Evolutionary conservation across 768 basidiomycete species (phyloP).

Genomic region (Termitomyces sp.): DNA sequence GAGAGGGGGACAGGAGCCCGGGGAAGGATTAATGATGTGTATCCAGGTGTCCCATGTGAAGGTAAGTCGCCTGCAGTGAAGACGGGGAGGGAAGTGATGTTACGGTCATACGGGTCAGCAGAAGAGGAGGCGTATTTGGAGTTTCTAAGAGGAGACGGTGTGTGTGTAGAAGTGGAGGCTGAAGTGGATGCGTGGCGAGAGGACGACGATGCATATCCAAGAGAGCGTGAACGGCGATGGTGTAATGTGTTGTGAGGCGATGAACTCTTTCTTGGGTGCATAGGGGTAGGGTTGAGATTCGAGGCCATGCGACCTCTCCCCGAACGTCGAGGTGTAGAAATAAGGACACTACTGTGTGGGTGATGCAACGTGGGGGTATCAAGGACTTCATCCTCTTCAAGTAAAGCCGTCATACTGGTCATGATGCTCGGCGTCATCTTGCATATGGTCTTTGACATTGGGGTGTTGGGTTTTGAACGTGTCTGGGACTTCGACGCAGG

Average conservation of each 20-base stretch:
- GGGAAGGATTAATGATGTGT: constrained; percentile 51
- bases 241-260: constrained; percentile 2
- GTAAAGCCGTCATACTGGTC: constrained; percentile 48
- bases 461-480: constrained; percentile 17
- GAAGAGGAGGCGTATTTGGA: constrained; percentile 21
- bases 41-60: constrained; percentile 57
- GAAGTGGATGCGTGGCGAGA: constrained; percentile 4
- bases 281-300: constrained; percentile 3
- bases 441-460: constrained; percentile 25
- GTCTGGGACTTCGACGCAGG: constrained; percentile 13
- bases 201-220: constrained; percentile 11
- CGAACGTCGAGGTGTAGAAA: constrained; percentile 16
- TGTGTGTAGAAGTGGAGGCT: constrained; percentile 5
- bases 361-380: constrained; percentile 17
- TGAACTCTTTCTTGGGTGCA: constrained; percentile 1
- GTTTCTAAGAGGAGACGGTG: constrained; percentile 7
- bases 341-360: constrained; percentile 19
- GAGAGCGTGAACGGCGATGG: constrained; percentile 17
- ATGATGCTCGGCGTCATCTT: constrained; percentile 39
- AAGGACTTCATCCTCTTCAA: constrained; percentile 50
- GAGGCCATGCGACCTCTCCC: constrained; percentile 9
- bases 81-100: constrained; percentile 17
- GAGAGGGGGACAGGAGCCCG: constrained; percentile 39
- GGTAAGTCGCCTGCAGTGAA: constrained; percentile 34
- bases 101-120: constrained; percentile 17